Base-by-base conservation (phyloP, 2,329 filamentous ascomycete genomes). In the Fusarium tuaranense region DNA sequence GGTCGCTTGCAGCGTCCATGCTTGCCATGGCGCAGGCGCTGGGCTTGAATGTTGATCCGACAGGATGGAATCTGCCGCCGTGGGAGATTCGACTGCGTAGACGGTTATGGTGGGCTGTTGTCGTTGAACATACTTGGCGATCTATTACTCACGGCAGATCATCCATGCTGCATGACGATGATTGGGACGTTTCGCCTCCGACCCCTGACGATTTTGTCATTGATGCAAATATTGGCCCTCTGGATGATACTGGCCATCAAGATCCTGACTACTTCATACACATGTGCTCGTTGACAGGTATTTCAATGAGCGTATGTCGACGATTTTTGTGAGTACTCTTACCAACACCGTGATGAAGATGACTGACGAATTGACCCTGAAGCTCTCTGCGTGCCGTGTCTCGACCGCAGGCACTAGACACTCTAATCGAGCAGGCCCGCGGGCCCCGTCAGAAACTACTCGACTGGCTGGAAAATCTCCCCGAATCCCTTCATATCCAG, bases 101-200 rank as follows among this genome's bases (percentile, higher is more conserved):
- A 44, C 34, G 73, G 44, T 46, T 76, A 14, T 76, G 73, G 73
- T 76, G 73, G 72, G 41, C 71, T 9, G 72, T 74, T 7, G 65
- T 73, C 4, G 65, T 68, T 25, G 73, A 76, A 41, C 63, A 74
- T 27, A 73, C 63, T 44, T 76, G 73, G 73, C 73, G 73, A 8
- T 60, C 73, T 5, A 59, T 76, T 36, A 76, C 72, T 16, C 73
- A 76, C 30, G 73, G 73, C 5, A 55, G 72, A 30, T 55, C 72
- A 7, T 68, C 67, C 1, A 73, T 72, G 67, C n/a, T 74, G 20
- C 57, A 63, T 25, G 65, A 71, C 12, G 73, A 76, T 46, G 73
- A 76, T 60, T 76, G 70, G 65, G 68, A 70, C 44, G 73, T 76
- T 8, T 55, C 68, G 13, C 63, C 69, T 3, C 55, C 74, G 7